Base-by-base conservation (phyloP, 805 yeast genomes). In the Limtongozyma cylindracea region DNA sequence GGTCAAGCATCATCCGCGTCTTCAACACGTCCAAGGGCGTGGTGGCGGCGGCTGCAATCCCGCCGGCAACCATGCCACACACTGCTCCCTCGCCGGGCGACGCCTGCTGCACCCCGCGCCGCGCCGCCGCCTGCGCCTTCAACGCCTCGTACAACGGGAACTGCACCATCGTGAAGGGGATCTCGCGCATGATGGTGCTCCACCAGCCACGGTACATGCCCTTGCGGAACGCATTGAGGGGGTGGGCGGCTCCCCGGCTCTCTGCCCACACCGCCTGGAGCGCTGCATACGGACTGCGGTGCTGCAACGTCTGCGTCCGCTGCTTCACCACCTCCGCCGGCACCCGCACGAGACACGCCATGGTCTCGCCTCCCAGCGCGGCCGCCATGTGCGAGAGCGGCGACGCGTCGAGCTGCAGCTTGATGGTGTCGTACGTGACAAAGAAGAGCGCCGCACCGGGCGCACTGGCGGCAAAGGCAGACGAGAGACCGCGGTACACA, bases 251-350 rank as follows among this genome's bases (percentile, higher is more conserved):
- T n/a, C n/a, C n/a, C n/a, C n/a, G n/a, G n/a, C n/a, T n/a, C n/a
- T n/a, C n/a, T n/a, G n/a, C n/a, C n/a, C n/a, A n/a, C n/a, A n/a
- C n/a, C n/a, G n/a, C n/a, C n/a, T n/a, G n/a, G n/a, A n/a, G n/a
- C n/a, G n/a, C n/a, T n/a, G n/a, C n/a, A 41, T 54, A 53, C 7
- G 94, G 77, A 0, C 93, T 65, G 6, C 49, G 34, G 5, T 29
- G 13, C 12, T 38, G 27, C 3, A 52, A 53, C 1, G 54, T 45
- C 42, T 88, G 99, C 1, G 96, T 74, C 26, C 95, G 55, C 46
- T 88, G 98, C 45, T 88, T 88, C 33, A 88, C 66, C 13, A 88
- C 91, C 39, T 88, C 99, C 0, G 92, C 91, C 1, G 99, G 99
- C 1, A 88, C 99, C 26, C 99, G 55, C 2, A 88, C 88, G 26